phyloP scores from a whole-genome alignment of 106 monocot genomes.

The Gastrodia elata region DNA sequence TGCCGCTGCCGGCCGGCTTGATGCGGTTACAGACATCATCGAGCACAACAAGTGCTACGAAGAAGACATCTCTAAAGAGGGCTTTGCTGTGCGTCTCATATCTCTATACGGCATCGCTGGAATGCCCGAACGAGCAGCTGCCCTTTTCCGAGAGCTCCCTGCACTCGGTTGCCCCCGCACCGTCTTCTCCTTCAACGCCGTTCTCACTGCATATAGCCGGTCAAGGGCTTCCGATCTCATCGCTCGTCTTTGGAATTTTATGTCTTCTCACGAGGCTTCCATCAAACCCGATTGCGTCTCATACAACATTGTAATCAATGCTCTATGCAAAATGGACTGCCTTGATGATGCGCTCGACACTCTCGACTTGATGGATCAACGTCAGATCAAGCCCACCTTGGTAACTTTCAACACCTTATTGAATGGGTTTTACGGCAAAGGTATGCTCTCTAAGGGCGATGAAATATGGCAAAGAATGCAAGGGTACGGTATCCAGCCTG shows the following conservation, averaged over 20 bases:
- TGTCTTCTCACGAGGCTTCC: constrained; percentile 15
- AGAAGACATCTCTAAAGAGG: constrained; percentile 26
- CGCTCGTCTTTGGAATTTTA: neutral
- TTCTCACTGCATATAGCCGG: constrained; percentile 22
- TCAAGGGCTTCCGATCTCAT: constrained; percentile 10
- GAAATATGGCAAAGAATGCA: constrained; percentile 47
- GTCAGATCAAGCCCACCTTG: constrained; percentile 21
- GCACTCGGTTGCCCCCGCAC: constrained; percentile 18
- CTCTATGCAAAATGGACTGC: constrained; percentile 25
- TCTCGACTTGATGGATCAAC: constrained; percentile 34
- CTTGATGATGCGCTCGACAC: constrained; percentile 33
- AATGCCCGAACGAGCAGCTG: constrained; percentile 27
- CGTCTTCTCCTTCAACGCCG: constrained; percentile 32
- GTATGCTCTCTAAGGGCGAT: constrained; percentile 22
- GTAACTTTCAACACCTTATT: constrained; percentile 49
- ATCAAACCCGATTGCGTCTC: constrained; percentile 25
- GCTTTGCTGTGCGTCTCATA: constrained; percentile 42
- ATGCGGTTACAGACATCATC: constrained; percentile 28
- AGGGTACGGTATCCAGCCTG: constrained; percentile 27
- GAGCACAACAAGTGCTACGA: constrained; percentile 12
- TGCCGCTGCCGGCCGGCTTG: constrained; percentile 26
- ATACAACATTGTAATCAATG: constrained; percentile 24
- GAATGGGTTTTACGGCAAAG: constrained; percentile 29
- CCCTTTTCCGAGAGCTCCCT: constrained; percentile 31
- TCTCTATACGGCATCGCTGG: constrained; percentile 40